These are phyloP conservation scores for Aspergillus baeticus DNA, from an alignment of 495 filamentous ascomycete genomes.

Conservation along the genomic window DNA sequence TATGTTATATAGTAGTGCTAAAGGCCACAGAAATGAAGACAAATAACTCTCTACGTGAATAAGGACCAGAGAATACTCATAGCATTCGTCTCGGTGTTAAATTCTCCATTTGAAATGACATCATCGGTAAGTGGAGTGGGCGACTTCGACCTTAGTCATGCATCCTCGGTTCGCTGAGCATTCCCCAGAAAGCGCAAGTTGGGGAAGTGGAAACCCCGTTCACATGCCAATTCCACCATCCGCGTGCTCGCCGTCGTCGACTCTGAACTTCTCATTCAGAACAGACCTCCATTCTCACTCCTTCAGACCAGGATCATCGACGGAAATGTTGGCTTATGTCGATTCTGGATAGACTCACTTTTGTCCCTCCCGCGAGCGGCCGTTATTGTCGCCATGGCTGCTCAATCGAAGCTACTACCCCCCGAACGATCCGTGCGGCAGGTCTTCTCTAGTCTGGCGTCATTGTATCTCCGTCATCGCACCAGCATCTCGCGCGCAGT, in stretches of 20 bases:
- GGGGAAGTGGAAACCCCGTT: constrained; percentile 1
- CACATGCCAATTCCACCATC: constrained; percentile 14
- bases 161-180: constrained; percentile 6
- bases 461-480: constrained; percentile 79
- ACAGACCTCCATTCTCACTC: not conserved
- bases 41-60: too few relatives aligned
- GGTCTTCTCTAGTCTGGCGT: constrained; percentile 69
- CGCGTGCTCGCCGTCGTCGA: not conserved
- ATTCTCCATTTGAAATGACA: too few relatives aligned
- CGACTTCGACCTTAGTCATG: constrained; percentile 15
- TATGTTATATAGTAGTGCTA: not conserved
- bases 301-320: not conserved
- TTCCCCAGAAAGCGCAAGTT: constrained; percentile 6
- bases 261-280: not conserved
- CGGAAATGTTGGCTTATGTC: constrained; percentile 32
- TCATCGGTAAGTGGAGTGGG: constrained; percentile 1
- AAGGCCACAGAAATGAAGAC: not conserved
- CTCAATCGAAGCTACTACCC: constrained; percentile 73
- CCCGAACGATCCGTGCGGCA: constrained; percentile 71
- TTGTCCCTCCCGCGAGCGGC: constrained; percentile 18
- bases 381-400: constrained; percentile 58
- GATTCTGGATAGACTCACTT: constrained; percentile 29
- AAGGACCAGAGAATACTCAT: too few relatives aligned
- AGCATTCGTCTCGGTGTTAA: too few relatives aligned
- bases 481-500: constrained; percentile 86